A percentile compares a stretch with the other conserved stretches of the same genome.
Conservation (phyloP, 2,329 filamentous ascomycete genomes). For the Shiraia sp. region DNA sequence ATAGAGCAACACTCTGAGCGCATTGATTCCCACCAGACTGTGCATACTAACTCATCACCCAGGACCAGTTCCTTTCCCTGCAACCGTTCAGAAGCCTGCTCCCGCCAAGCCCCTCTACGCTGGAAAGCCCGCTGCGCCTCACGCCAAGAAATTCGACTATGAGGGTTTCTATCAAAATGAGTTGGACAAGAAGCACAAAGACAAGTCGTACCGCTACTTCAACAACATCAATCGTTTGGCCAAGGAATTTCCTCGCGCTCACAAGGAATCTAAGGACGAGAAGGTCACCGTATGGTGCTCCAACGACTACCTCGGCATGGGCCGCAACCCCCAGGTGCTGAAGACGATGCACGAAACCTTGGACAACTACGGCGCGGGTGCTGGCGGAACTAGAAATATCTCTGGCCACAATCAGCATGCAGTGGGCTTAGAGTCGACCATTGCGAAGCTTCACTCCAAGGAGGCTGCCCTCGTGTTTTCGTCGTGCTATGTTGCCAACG, state of each 20-base stretch:
- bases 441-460: slow-evolving; percentile 89
- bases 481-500: slow-evolving; percentile 97
- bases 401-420: slow-evolving; percentile 97
- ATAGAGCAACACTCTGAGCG: slow-evolving; percentile 5
- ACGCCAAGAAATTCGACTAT: slow-evolving; percentile 76
- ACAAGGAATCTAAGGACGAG: slow-evolving; percentile 82
- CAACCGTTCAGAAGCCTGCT: slow-evolving; percentile 29
- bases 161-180: slow-evolving; percentile 85
- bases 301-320: slow-evolving; percentile 99
- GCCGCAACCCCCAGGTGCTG: slow-evolving; percentile 83
- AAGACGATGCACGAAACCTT: slow-evolving; percentile 92
- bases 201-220: slow-evolving; percentile 99
- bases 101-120: slow-evolving; percentile 27
- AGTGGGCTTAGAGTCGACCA: slow-evolving; percentile 75
- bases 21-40: slow-evolving; percentile 1
- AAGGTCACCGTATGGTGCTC: slow-evolving; percentile 98
- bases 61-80: slow-evolving; percentile 37
- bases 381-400: slow-evolving; percentile 95
- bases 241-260: slow-evolving; percentile 92
- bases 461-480: slow-evolving; percentile 93
- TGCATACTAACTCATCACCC: slow-evolving; percentile 12
- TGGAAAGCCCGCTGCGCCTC: slow-evolving; percentile 53
- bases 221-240: slow-evolving; percentile 99
- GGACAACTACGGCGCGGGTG: slow-evolving; percentile 92
- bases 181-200: slow-evolving; percentile 98